Evolutionary conservation across 495 filamentous ascomycete species (phyloP).

Genomic region (Aspergillus leporis): DNA sequence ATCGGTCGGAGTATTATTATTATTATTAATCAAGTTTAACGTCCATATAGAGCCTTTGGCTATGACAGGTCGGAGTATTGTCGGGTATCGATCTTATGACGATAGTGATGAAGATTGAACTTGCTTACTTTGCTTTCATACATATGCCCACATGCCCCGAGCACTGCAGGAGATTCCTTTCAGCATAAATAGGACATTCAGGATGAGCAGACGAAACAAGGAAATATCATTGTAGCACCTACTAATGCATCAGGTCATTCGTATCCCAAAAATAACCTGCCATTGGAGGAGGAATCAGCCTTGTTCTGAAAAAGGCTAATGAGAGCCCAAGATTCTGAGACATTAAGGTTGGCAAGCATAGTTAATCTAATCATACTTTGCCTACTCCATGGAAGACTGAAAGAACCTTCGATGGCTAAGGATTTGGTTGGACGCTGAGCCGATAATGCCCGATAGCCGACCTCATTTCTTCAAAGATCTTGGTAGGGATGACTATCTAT

Average conservation of each 20-base stretch:
- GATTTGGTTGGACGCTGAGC: not conserved
- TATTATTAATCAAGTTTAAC: no score
- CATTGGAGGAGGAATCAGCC: slow-evolving; percentile 13
- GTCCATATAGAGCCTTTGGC: no score
- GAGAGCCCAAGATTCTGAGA: slow-evolving; percentile 8
- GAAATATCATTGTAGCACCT: slow-evolving; percentile 1
- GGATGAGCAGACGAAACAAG: not conserved
- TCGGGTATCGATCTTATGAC: slow-evolving; percentile 1
- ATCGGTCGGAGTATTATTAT: slow-evolving; percentile 10
- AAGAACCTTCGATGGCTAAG: slow-evolving; percentile 19
- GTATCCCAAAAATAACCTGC: slow-evolving; percentile 4
- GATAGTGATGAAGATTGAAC: not conserved
- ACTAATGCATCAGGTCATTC: slow-evolving; percentile 10
- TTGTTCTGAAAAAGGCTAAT: slow-evolving; percentile 10
- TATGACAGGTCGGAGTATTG: slow-evolving; percentile 5
- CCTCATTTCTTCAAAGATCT: not conserved
- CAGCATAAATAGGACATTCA: not conserved
- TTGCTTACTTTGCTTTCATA: not conserved
- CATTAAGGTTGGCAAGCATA: slow-evolving; percentile 17
- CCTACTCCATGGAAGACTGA: slow-evolving; percentile 17
- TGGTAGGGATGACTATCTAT: not conserved
- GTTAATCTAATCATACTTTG: slow-evolving; percentile 17
- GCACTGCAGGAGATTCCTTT: not conserved
- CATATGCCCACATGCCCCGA: not conserved
- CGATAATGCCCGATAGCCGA: slow-evolving; percentile 1